phyloP scores from a whole-genome alignment of 352 stramenopile genomes.

The Pilasporangium apinafurcum region DNA sequence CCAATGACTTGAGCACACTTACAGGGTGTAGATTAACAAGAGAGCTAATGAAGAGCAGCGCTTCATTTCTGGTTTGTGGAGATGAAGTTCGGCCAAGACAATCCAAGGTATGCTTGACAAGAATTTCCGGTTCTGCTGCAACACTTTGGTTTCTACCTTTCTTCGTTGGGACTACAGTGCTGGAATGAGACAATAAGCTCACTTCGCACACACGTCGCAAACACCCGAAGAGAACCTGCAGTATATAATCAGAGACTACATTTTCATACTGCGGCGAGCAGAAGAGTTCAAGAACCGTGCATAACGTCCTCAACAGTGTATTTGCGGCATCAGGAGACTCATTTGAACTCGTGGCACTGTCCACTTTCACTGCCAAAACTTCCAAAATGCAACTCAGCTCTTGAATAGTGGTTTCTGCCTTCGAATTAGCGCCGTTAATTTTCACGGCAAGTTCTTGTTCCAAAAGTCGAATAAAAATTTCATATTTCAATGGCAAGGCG shows the following conservation, averaged over 20 bases:
- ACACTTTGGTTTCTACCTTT: not conserved
- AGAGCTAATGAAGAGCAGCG: constrained; percentile 73
- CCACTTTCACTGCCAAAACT: constrained; percentile 67
- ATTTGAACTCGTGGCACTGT: constrained; percentile 13
- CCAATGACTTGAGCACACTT: constrained; percentile 68
- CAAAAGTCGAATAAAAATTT: constrained; percentile 49
- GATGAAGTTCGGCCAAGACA: constrained; percentile 61
- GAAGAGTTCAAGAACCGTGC: constrained; percentile 51
- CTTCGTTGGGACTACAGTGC: not conserved
- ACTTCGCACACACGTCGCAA: constrained; percentile 67
- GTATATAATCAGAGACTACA: constrained; percentile 71
- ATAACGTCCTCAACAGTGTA: constrained; percentile 43
- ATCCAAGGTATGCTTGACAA: constrained; percentile 77
- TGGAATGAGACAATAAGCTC: too few species aligned
- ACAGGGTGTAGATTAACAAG: constrained; percentile 69
- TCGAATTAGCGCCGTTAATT: constrained; percentile 5
- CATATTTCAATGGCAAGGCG: constrained; percentile 38
- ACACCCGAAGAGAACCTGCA: constrained; percentile 75
- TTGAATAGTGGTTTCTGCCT: constrained; percentile 17
- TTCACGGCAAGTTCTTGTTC: constrained; percentile 27
- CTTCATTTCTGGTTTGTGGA: constrained; percentile 75
- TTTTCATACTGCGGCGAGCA: constrained; percentile 41
- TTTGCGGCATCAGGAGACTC: constrained; percentile 19
- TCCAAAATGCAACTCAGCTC: constrained; percentile 74
- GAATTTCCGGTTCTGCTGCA: constrained; percentile 38